Evolutionary conservation across 1,284 basidiomycete genomes (phyloP).

Genomic region (Sphaerobolus stellatus): DNA sequence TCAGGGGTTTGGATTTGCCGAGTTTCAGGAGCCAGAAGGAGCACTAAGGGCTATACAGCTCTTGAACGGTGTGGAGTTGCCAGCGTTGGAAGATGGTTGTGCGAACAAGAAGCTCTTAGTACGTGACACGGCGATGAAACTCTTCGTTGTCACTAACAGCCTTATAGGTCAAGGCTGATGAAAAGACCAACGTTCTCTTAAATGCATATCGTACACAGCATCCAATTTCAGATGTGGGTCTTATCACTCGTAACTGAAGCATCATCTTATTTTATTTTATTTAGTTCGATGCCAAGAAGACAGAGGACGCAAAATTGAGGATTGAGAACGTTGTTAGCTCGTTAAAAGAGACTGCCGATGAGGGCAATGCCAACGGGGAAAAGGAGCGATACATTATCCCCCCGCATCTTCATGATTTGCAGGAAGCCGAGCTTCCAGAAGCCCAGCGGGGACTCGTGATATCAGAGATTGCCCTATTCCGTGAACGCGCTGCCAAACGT

Average conservation of each 20-base stretch:
- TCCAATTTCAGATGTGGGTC: conserved; percentile 75
- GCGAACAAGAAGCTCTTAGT: conserved; percentile 86
- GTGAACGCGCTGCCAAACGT: conserved; percentile 81
- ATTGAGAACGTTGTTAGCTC: conserved; percentile 56
- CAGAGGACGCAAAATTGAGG: conserved; percentile 53
- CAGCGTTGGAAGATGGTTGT: conserved; percentile 80
- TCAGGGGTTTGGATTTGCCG: conserved; percentile 93
- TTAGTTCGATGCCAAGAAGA: conserved; percentile 61
- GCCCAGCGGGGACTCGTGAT: conserved; percentile 91
- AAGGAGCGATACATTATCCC: conserved; percentile 86
- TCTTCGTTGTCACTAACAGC: conserved; percentile 38
- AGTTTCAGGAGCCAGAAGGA: conserved; percentile 86
- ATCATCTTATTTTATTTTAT: conserved; percentile 14
- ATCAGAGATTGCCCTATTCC: conserved; percentile 91
- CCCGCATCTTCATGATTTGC: conserved; percentile 90
- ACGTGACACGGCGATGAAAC: conserved; percentile 36
- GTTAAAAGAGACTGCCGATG: conserved; percentile 63
- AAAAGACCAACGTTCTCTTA: conserved; percentile 85
- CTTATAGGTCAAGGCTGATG: conserved; percentile 86
- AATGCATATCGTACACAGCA: conserved; percentile 81
- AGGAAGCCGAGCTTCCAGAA: conserved; percentile 94
- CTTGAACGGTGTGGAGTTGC: conserved; percentile 83
- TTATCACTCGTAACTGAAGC: conserved; percentile 8
- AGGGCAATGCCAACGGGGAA: conserved; percentile 57
- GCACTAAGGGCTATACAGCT: conserved; percentile 80